Conservation (phyloP, 2,329 filamentous ascomycete species). For the Xylariaceae sp. region DNA sequence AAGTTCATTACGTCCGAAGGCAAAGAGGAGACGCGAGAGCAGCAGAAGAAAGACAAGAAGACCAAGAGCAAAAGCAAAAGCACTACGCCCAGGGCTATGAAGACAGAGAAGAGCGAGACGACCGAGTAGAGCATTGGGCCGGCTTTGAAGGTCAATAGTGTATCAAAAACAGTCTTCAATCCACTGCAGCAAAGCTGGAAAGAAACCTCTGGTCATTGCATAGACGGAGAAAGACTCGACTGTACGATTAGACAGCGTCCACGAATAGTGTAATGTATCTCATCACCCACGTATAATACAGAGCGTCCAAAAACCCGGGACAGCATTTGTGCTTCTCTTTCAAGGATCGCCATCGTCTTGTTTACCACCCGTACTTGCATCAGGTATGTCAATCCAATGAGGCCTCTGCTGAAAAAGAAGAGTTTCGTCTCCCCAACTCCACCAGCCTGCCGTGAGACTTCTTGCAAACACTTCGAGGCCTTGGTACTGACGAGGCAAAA, state of each 20-base stretch:
- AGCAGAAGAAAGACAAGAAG: not conserved
- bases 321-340: not conserved
- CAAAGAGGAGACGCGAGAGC: not conserved
- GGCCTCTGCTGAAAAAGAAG: constrained; percentile 64
- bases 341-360: constrained; percentile 1
- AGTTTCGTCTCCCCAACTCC: constrained; percentile 74
- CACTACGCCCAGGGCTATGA: too few species aligned
- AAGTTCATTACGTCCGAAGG: constrained; percentile 8
- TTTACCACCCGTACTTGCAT: constrained; percentile 1
- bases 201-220: too few species aligned
- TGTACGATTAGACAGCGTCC: too few species aligned
- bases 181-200: too few species aligned
- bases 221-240: too few species aligned
- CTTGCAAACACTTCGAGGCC: constrained; percentile 77
- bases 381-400: constrained; percentile 42
- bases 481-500: constrained; percentile 50
- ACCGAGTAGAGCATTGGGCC: too few species aligned
- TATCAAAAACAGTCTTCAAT: too few species aligned
- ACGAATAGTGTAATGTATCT: too few species aligned
- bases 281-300: too few species aligned
- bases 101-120: too few species aligned
- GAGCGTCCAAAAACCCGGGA: too few species aligned
- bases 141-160: too few species aligned
- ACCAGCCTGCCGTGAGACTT: constrained; percentile 72
- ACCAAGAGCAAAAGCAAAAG: not conserved